Base-by-base conservation (phyloP, 371 early-diverging fungal species). In the Syncephalastrum contaminatum region DNA sequence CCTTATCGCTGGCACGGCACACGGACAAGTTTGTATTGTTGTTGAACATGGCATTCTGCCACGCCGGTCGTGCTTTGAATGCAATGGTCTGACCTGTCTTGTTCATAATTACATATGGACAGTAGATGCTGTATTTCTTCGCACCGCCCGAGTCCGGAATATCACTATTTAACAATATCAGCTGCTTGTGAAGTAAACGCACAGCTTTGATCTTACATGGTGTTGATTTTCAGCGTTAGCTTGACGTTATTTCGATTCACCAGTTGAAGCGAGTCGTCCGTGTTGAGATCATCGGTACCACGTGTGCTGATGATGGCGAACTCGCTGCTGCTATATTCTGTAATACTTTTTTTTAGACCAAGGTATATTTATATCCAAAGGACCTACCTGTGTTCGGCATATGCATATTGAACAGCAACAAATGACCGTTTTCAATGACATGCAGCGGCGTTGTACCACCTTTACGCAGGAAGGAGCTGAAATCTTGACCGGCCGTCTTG, bases 61-160 rank as follows among this genome's bases (percentile, higher is more conserved):
- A 88, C 49, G 93, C 82, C 7, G 89, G 89, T 51, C 90, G 87
- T 46, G 91, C 83, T 54, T 86, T 89, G 75, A 93, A 91, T 10
- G 72, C 59, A 51, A 97, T 83, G 19, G 87, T 82, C 39, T 92
- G 61, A 0, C 95, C 94, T 1, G 97, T 92, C 67, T 94, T 92
- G 78, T 98, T 98, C 56, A 98, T 70, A 63, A 98, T 79, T 10
- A 97, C 86, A 53, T 94, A 87, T 0, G 87, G 88, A 62, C 83
- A 73, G 64, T 74, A 88, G 5, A 88, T 73, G 52, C 84, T 85
- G 51, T 84, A 82, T 54, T 82, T 83, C 60, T 78, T 75, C 5
- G 88, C 83, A 16, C 88, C 87, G 13, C 88, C 88, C 3, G 87
- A 85, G 46, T 81, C 77, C 0, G 86, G 83, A 20, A 85, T 75